These are phyloP conservation scores for Phialophora macrospora DNA, from an alignment of 2,329 filamentous ascomycete genomes.

Conservation along the genomic window DNA sequence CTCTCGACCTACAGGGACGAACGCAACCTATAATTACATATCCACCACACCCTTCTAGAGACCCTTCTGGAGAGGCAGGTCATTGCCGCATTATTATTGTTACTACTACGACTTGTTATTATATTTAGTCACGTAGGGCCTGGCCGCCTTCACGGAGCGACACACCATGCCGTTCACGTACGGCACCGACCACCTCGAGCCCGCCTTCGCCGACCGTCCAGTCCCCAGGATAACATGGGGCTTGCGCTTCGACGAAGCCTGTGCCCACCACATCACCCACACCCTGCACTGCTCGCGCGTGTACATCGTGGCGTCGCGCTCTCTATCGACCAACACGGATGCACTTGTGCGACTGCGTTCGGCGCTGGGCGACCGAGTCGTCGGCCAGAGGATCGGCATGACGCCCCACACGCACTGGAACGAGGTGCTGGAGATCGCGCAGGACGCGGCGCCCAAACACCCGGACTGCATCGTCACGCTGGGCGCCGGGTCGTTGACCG, in stretches of 20 bases:
- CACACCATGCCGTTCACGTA: slow-evolving; percentile 26
- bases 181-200: slow-evolving; percentile 44
- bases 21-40: too few species aligned
- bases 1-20: too few species aligned
- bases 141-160: neutral
- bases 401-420: slow-evolving; percentile 60
- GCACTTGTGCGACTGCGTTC: slow-evolving; percentile 50
- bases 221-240: slow-evolving; percentile 55
- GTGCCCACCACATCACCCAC: slow-evolving; percentile 51
- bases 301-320: slow-evolving; percentile 59
- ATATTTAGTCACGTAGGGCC: too few species aligned
- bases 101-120: too few species aligned
- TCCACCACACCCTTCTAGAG: too few species aligned
- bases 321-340: slow-evolving; percentile 55
- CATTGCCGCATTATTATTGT: too few species aligned
- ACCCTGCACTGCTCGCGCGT: slow-evolving; percentile 54
- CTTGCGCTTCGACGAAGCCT: slow-evolving; percentile 53
- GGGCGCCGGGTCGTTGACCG: slow-evolving; percentile 62
- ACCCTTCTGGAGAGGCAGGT: too few species aligned
- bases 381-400: slow-evolving; percentile 57
- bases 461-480: slow-evolving; percentile 59
- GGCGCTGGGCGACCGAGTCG: slow-evolving; percentile 51
- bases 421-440: slow-evolving; percentile 56
- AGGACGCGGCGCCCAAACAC: slow-evolving; percentile 24
- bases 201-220: slow-evolving; percentile 46